phyloP scores from a whole-genome alignment of 2,329 filamentous ascomycete genomes.

The Stachybotrys elegans region DNA sequence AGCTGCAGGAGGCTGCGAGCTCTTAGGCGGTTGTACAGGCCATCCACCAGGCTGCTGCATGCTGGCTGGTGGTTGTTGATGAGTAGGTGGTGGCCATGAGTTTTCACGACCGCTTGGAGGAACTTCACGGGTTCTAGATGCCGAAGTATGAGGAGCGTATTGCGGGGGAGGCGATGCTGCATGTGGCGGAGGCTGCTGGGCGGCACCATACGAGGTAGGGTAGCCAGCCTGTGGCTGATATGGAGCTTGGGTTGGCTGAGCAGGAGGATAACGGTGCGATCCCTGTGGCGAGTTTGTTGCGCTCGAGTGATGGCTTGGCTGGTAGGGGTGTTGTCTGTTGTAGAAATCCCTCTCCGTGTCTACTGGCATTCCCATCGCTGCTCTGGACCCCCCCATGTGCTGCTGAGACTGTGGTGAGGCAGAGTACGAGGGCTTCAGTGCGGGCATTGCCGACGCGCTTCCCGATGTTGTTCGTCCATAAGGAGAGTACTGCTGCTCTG shows the following conservation, averaged over 20 bases:
- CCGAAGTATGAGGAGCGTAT: constrained; percentile 44
- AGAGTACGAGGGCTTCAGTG: constrained; percentile 47
- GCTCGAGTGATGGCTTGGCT: constrained; percentile 27
- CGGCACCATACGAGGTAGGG: constrained; percentile 32
- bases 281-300: constrained; percentile 42
- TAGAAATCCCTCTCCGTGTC: constrained; percentile 43
- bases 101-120: constrained; percentile 30
- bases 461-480: constrained; percentile 32
- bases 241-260: constrained; percentile 30
- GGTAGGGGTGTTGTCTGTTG: constrained; percentile 36
- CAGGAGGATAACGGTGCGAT: constrained; percentile 39
- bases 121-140: constrained; percentile 37
- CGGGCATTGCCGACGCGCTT: constrained; percentile 44
- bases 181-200: constrained; percentile 30
- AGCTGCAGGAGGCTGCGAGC: constrained; percentile 25
- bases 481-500: constrained; percentile 41
- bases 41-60: constrained; percentile 22
- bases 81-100: constrained; percentile 25
- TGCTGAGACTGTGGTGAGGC: constrained; percentile 47
- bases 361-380: constrained; percentile 34
- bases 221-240: constrained; percentile 42
- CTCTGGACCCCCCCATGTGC: constrained; percentile 39
- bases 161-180: constrained; percentile 51
- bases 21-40: constrained; percentile 25
- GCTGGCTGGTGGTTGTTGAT: constrained; percentile 15